These are phyloP conservation scores for Alternaria angustiovoidea DNA, from an alignment of 2,329 filamentous ascomycete species.

Conservation along the genomic window DNA sequence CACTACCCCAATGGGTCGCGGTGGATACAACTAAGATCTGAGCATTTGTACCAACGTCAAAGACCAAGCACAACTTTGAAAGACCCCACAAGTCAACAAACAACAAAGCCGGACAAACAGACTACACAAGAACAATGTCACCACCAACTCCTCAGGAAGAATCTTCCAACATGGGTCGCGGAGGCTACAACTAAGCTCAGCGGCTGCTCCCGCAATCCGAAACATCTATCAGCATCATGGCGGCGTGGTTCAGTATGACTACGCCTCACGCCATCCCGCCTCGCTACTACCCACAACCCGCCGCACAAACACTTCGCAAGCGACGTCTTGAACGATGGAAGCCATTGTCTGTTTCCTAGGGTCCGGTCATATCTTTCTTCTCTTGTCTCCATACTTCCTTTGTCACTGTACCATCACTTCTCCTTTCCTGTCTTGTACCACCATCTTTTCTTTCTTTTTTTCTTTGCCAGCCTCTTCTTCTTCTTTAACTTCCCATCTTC, in stretches of 20 bases:
- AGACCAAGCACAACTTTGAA: conserved; percentile 6
- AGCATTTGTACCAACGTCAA: conserved; percentile 5
- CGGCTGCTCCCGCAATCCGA: conserved; percentile 23
- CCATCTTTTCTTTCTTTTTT: neutral
- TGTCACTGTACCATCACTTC: conserved; percentile 8
- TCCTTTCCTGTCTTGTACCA: neutral
- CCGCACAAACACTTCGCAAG: conserved; percentile 36
- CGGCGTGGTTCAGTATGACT: conserved; percentile 6
- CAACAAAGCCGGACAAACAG: conserved; percentile 22
- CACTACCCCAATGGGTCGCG: conserved; percentile 42
- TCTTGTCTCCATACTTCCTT: neutral
- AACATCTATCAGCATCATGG: conserved; percentile 11
- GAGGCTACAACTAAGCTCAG: conserved; percentile 45
- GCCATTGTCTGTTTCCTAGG: neutral
- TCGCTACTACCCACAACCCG: conserved; percentile 16
- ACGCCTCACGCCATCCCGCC: conserved; percentile 8
- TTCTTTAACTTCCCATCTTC: conserved; percentile 1
- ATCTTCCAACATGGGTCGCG: conserved; percentile 42
- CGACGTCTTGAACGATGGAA: conserved; percentile 40
- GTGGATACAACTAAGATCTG: conserved; percentile 53
- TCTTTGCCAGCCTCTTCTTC: neutral
- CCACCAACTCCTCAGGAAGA: conserved; percentile 13
- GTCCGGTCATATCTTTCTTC: neutral
- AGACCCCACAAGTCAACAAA: conserved; percentile 16
- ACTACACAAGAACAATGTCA: conserved; percentile 8